phyloP scores from a whole-genome alignment of 345 rosid genomes.

The Mangifera indica region DNA sequence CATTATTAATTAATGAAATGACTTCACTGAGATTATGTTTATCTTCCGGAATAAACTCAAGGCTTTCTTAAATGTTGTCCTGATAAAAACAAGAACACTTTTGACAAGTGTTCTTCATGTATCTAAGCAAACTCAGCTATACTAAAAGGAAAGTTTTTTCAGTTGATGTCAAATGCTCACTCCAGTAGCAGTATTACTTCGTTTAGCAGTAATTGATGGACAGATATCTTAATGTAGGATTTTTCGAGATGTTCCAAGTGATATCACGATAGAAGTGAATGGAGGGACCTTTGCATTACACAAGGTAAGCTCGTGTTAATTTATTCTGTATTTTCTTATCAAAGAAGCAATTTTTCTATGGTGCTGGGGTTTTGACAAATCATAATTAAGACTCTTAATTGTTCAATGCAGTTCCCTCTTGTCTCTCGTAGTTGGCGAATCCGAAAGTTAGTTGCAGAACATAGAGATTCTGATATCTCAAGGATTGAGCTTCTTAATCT shows the following conservation, averaged over 20 bases:
- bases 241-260: slow-evolving; percentile 90
- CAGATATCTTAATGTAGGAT: slow-evolving; percentile 54
- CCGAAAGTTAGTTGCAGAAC: slow-evolving; percentile 77
- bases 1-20: background rate
- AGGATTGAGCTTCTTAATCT: slow-evolving; percentile 88
- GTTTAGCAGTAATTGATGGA: slow-evolving; percentile 2
- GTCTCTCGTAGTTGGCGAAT: slow-evolving; percentile 90
- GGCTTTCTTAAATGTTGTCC: background rate
- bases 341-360: too few species aligned
- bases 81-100: background rate
- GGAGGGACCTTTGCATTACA: slow-evolving; percentile 79
- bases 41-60: slow-evolving; percentile 1
- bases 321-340: slow-evolving; percentile 12
- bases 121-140: background rate
- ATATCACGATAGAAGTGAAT: slow-evolving; percentile 74
- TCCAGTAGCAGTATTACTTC: background rate
- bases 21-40: background rate
- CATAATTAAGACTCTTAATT: slow-evolving; percentile 1
- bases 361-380: background rate
- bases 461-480: slow-evolving; percentile 83
- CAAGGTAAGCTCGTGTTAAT: slow-evolving; percentile 50
- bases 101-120: background rate
- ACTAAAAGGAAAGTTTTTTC: too few species aligned
- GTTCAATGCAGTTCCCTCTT: slow-evolving; percentile 74
- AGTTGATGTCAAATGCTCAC: background rate